These are phyloP conservation scores for Botrytis elliptica DNA, from an alignment of 2,329 filamentous ascomycete species.

Conservation along the genomic window DNA sequence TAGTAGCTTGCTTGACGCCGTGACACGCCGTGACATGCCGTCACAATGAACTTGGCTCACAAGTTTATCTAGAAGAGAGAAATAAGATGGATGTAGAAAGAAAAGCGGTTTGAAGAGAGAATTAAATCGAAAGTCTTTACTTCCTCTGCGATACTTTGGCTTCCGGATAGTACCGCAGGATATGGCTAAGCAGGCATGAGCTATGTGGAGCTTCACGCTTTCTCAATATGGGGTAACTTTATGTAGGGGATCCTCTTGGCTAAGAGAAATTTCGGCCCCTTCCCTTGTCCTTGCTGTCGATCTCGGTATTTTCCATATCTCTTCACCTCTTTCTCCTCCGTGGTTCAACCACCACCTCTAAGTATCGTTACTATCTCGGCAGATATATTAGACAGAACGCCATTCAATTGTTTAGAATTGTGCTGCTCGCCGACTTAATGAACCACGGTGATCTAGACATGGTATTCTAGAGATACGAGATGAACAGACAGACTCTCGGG, in stretches of 20 bases:
- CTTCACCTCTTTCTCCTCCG: not conserved
- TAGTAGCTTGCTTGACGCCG: not conserved
- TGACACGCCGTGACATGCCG: not conserved
- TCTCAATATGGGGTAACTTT: not conserved
- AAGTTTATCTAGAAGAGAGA: not conserved
- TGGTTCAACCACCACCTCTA: not conserved
- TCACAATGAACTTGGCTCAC: not conserved
- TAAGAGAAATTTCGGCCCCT: not conserved
- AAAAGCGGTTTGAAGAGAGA: not conserved
- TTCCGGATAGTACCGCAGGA: not conserved
- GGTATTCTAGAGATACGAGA: not conserved
- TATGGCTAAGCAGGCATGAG: not conserved
- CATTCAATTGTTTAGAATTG: not conserved
- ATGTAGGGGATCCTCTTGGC: not conserved
- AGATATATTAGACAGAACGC: not conserved
- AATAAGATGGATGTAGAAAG: not conserved
- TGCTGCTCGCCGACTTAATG: not conserved
- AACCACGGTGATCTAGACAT: not conserved
- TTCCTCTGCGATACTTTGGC: not conserved
- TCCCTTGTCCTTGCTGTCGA: not conserved
- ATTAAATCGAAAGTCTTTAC: not conserved
- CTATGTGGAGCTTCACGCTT: not conserved
- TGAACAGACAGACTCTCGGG: not conserved
- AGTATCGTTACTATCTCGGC: not conserved
- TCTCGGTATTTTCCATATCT: not conserved